Base-by-base conservation (phyloP, 345 rosid species). In the Salix viminalis region DNA sequence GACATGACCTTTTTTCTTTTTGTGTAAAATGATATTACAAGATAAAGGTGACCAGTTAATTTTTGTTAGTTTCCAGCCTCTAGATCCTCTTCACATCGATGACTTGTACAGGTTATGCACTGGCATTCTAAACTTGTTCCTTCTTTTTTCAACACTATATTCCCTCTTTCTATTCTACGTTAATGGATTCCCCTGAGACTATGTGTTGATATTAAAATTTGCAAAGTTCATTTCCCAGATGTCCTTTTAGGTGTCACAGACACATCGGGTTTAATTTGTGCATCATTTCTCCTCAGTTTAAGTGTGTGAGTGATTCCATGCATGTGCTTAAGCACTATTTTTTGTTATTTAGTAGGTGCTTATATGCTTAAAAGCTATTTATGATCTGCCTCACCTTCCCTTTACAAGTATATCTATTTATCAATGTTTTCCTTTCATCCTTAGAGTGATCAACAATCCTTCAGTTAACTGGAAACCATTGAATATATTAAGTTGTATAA, bases 401-500 rank as follows among this genome's bases (percentile, higher is more conserved):
- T 42, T 11, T 42, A 24, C 41, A 46, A 14, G 52, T 4, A 1
- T n/a, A 65, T 8, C 58, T 58, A 30, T 68, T 12, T n/a, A 24
- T 71, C 24, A 68, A 28, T 71, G 46, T 21, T 69, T 34, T 50
- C n/a, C 10, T 50, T 26, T 19, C 56, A n/a, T 67, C 65, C 18
- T 64, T 1, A 44, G 64, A 34, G 37, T 30, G 48, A 19, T 34
- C 75, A 26, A 69, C 70, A 23, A 13, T 24, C 64, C 54, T 76
- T 12, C 13, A 16, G 41, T 44, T 76, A 67, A 61, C n/a, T n/a
- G 60, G 61, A 41, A 48, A 46, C 18, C 5, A 46, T 46, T 46
- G 52, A 73, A 44, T 44, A 8, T 72, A 12, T 42, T 39, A 41
- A 73, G 62, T 70, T 75, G 34, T 65, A 30, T 56, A 41, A 66